Conservation (phyloP, 148 eudicot genomes). For the Pouteria glomerata region DNA sequence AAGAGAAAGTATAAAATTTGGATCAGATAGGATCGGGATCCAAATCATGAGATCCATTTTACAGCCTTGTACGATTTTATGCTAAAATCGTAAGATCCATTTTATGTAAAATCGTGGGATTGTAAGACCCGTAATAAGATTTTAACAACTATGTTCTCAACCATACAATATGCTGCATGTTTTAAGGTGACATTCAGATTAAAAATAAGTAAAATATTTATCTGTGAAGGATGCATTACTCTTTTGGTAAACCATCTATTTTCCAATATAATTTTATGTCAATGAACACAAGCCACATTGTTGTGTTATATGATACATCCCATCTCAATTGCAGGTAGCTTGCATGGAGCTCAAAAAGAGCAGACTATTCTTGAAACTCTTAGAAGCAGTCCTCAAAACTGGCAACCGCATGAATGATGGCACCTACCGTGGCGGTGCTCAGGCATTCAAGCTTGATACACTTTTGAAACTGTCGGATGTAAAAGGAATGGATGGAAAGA, state of each 20-base stretch:
- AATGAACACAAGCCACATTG: neutral
- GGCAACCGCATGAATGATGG: conserved; percentile 97
- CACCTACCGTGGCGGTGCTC: conserved; percentile 93
- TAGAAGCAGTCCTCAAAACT: conserved; percentile 89
- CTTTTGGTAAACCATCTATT: neutral
- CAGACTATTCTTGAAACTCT: conserved; percentile 75
- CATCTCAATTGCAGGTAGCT: conserved; percentile 53
- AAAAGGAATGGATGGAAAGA: conserved; percentile 83
- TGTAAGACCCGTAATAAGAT: too few relatives aligned
- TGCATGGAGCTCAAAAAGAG: conserved; percentile 59
- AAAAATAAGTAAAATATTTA: neutral
- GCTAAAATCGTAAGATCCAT: too few relatives aligned
- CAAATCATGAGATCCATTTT: too few relatives aligned
- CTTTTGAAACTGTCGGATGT: conserved; percentile 83
- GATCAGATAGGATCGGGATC: too few relatives aligned
- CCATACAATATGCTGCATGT: neutral
- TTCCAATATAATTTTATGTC: neutral
- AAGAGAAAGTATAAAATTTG: too few relatives aligned
- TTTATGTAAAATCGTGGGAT: too few relatives aligned
- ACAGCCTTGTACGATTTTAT: too few relatives aligned
- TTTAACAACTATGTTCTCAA: too few relatives aligned
- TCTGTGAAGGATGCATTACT: neutral
- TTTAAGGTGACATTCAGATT: neutral
- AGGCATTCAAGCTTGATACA: conserved; percentile 84
- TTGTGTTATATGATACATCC: neutral